Base-by-base conservation (phyloP, 352 stramenopile species). In the Phytophthora cactorum region DNA sequence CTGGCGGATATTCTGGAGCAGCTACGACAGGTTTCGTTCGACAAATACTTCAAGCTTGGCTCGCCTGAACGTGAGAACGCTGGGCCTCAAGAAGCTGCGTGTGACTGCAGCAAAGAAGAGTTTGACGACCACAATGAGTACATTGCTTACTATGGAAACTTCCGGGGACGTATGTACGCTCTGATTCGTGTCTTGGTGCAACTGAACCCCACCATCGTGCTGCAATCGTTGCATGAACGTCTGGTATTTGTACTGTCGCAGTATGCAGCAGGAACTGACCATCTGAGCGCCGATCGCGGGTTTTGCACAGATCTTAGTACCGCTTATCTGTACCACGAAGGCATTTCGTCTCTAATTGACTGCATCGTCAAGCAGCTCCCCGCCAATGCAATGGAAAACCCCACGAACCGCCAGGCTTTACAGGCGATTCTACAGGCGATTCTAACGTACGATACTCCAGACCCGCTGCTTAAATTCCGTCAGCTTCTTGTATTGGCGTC, bases 11-110 rank as follows among this genome's bases (percentile, higher is more conserved):
- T 88, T 54, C 32, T 91, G 32, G 58, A 59, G 2, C 64, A 86
- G 36, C 45, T 92, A n/a, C 81, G 80, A 22, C 75, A 88, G 45
- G 76, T 87, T 6, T 82, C 79, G 9, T 89, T 90, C 14, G 84
- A 92, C 14, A 94, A 92, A 56, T 94, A 92, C 67, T 94, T 94
- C 52, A 92, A 91, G 60, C 50, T 94, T 3, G 66, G 77, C 2
- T 92, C 84, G 0, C 86, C 86, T 1, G 83, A 92, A 22, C 84
- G 84, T 17, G 82, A 88, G 0, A 55, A 70, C 34, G 47, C 66
- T 0, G 75, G 73, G 1, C 17, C 45, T 22, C 46, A 86, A 17
- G 81, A 64, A 8, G 36, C 59, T 25, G 73, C 71, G 5, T 85
- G 74, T 47, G 43, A 73, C 17, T 83, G 76, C 54, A 88, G 80